Evolutionary conservation across 495 filamentous ascomycete species (phyloP).

Genomic region (Annulohypoxylon nitens): DNA sequence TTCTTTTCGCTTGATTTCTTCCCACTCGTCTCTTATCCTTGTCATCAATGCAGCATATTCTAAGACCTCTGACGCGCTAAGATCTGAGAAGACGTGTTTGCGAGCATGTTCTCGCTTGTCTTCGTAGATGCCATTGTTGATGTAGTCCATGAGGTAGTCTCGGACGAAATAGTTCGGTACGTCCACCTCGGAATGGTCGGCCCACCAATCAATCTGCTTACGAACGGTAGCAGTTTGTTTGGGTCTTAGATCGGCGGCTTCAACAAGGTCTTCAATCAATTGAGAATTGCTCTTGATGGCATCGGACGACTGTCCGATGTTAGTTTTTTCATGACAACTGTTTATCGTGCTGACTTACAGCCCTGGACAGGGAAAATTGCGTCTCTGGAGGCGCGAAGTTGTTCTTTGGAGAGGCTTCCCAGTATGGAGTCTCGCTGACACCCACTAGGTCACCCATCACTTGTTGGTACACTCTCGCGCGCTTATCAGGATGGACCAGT

Average conservation of each 20-base stretch:
- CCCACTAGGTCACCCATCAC: neutral
- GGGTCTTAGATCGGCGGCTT: neutral
- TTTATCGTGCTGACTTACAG: neutral
- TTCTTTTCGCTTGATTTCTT: neutral
- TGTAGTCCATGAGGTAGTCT: neutral
- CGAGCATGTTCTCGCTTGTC: neutral
- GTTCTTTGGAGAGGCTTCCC: neutral
- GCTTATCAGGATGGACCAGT: neutral
- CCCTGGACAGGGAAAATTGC: neutral
- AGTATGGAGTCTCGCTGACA: neutral
- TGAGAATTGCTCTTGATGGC: neutral
- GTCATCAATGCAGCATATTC: neutral
- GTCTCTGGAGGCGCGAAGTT: neutral
- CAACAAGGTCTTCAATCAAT: neutral
- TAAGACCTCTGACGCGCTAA: neutral
- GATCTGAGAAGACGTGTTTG: neutral
- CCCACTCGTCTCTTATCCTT: neutral
- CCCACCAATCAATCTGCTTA: neutral
- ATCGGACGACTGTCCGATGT: neutral
- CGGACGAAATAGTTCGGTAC: constrained; percentile 1
- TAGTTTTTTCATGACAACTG: neutral
- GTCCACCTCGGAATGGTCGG: neutral
- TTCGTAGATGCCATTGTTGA: neutral
- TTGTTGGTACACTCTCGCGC: neutral
- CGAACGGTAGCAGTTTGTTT: neutral